phyloP scores from a whole-genome alignment of 2,329 filamentous ascomycete genomes.

The Trichoderma sp. region DNA sequence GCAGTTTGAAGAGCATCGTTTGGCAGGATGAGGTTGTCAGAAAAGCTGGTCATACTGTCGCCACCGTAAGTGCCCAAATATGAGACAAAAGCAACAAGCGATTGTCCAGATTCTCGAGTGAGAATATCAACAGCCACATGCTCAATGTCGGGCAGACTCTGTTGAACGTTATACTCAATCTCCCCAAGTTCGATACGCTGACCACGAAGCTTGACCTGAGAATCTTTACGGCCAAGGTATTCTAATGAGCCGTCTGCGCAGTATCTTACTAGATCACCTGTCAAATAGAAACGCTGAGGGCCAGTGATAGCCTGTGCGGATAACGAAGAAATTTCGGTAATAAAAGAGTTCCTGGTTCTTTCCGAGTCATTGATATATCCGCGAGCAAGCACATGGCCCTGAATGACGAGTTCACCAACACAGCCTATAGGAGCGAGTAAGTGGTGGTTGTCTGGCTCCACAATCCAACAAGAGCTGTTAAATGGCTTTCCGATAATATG shows the following conservation, averaged over 20 bases:
- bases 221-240: constrained; percentile 54
- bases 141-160: neutral
- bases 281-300: constrained; percentile 42
- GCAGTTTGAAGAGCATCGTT: neutral
- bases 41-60: neutral
- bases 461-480: constrained; percentile 29
- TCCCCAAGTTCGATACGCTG: constrained; percentile 51
- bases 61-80: neutral
- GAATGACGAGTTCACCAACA: constrained; percentile 39
- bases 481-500: constrained; percentile 16
- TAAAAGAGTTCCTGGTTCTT: constrained; percentile 50
- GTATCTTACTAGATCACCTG: constrained; percentile 49
- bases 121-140: constrained; percentile 18
- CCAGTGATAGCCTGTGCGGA: neutral
- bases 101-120: neutral
- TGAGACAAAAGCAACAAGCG: constrained; percentile 20
- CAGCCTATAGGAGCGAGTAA: constrained; percentile 30
- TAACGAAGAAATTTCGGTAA: constrained; percentile 38
- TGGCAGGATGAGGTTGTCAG: neutral
- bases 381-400: constrained; percentile 48
- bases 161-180: constrained; percentile 26
- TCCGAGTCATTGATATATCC: constrained; percentile 48
- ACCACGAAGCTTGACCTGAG: constrained; percentile 59
- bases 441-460: constrained; percentile 28
- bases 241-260: constrained; percentile 41